Evolutionary conservation across 2,329 filamentous ascomycete species (phyloP), one percentile per base, ranked within the genome.

Genomic region (Fusarium verticillioides): DNA sequence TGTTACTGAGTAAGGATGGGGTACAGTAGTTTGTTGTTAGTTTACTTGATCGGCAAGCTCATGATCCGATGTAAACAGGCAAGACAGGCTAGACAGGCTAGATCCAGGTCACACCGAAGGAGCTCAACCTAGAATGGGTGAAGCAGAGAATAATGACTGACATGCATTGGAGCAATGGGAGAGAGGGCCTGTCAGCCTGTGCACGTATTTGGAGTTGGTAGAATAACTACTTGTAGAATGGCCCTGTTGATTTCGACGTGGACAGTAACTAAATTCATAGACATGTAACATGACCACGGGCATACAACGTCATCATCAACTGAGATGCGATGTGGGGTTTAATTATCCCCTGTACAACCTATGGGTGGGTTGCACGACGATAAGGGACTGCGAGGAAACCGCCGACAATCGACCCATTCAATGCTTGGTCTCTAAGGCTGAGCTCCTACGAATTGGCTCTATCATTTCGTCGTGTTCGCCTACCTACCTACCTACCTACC

Each of bases 301-400:
- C 32, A 36, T 19, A 60, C 59, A 67, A 75, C 71, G 73, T 76
- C 73, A 75, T 76, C 46, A 75, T 75, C 46, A 30, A 30, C 26
- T 61, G 61, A 58, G 60, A 58, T 65, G 70, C 70, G 63, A 58
- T 63, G 70, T 73, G 73, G 67, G 58, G 69, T 60, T 39, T 42
- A 28, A 23, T 36, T 54, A 32, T 32, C 32, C 40, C 21, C n/a
- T 42, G 12, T 39, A 21, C 37, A 21, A 43, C n/a, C n/a, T 43
- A 21, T 46, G 12, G 18, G 13, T 52, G 43, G 46, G 59, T 53
- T 40, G n/a, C 54, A 72, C 61, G 49, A 42, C 52, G 59, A 72
- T 74, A 64, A 63, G 42, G 54, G 39, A 70, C 44, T 46, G 47
- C 32, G 37, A 66, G 57, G 30, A 50, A 74, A 60, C 43, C 36